Evolutionary conservation across 108 stramenopile genomes (phyloP).

Genomic region (Cyclotella cryptica): DNA sequence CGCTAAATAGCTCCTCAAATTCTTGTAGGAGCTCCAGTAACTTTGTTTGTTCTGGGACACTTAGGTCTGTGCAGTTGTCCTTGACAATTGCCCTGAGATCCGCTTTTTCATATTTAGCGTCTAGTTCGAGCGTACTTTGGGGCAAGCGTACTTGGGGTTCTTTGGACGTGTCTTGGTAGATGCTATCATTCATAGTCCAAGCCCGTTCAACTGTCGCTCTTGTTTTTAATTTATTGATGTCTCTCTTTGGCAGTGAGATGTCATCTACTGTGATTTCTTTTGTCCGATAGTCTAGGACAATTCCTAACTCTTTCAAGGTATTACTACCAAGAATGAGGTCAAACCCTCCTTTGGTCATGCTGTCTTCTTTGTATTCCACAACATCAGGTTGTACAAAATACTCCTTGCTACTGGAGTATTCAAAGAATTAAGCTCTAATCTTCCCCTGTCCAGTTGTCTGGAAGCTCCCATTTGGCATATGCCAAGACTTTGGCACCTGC

Average conservation of each 20-base stretch:
- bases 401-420: background rate
- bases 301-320: background rate
- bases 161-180: background rate
- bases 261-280: conserved; percentile 13
- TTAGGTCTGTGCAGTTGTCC: conserved; percentile 29
- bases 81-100: conserved; percentile 18
- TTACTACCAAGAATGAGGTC: background rate
- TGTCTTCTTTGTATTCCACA: background rate
- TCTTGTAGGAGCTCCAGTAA: conserved; percentile 18
- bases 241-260: conserved; percentile 16
- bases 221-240: conserved; percentile 8
- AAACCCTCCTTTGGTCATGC: background rate
- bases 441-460: background rate
- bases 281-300: conserved; percentile 7
- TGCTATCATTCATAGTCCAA: background rate
- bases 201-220: background rate
- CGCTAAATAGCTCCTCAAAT: conserved; percentile 47
- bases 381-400: background rate
- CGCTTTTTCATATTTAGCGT: conserved; percentile 46
- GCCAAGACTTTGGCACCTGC: background rate
- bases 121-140: background rate
- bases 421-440: background rate
- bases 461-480: background rate
- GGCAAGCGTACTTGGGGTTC: background rate
- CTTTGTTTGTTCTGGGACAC: conserved; percentile 3